A percentile compares a stretch with the other conserved stretches of the same genome.
These are phyloP conservation scores for Phylloporus sp. DNA, from an alignment of 768 basidiomycete genomes.

Conservation along the genomic window DNA sequence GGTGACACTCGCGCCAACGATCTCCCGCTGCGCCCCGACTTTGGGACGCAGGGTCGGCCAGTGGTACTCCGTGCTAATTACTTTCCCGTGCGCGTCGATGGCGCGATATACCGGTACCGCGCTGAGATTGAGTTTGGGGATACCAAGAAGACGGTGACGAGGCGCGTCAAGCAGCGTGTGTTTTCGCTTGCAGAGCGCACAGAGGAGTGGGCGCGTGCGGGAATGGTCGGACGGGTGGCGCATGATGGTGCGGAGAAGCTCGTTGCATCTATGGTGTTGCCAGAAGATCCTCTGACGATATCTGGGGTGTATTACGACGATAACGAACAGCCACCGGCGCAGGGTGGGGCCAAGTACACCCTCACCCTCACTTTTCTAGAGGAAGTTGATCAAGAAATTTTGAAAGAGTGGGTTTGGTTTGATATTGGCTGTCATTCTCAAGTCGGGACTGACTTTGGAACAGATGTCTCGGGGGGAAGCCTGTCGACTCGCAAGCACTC, in stretches of 20 bases:
- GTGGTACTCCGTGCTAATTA: slow-evolving; percentile 48
- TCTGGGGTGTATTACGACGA: slow-evolving; percentile 37
- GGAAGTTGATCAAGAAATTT: slow-evolving; percentile 30
- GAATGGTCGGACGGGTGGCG: slow-evolving; percentile 37
- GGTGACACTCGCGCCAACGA: neutral
- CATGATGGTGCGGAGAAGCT: slow-evolving; percentile 45
- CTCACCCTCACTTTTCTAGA: slow-evolving; percentile 39
- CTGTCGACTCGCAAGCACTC: slow-evolving; percentile 54
- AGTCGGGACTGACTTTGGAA: slow-evolving; percentile 20
- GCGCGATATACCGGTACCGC: slow-evolving; percentile 40
- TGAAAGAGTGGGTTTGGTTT: slow-evolving; percentile 24
- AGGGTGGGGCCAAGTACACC: slow-evolving; percentile 33
- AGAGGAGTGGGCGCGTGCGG: slow-evolving; percentile 35
- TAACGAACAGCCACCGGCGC: slow-evolving; percentile 28
- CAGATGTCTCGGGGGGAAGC: slow-evolving; percentile 56
- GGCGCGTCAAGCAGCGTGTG: slow-evolving; percentile 39
- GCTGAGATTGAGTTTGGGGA: slow-evolving; percentile 26
- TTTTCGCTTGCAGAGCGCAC: slow-evolving; percentile 43
- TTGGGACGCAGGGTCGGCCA: slow-evolving; percentile 37
- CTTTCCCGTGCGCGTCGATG: slow-evolving; percentile 42
- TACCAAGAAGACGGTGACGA: slow-evolving; percentile 20
- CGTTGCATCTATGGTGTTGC: slow-evolving; percentile 36
- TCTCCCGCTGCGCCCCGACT: slow-evolving; percentile 45
- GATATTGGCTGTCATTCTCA: neutral
- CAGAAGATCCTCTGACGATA: slow-evolving; percentile 38